Evolutionary conservation across 2,329 filamentous ascomycete species (phyloP).

Genomic region (Fonsecaea nubica): DNA sequence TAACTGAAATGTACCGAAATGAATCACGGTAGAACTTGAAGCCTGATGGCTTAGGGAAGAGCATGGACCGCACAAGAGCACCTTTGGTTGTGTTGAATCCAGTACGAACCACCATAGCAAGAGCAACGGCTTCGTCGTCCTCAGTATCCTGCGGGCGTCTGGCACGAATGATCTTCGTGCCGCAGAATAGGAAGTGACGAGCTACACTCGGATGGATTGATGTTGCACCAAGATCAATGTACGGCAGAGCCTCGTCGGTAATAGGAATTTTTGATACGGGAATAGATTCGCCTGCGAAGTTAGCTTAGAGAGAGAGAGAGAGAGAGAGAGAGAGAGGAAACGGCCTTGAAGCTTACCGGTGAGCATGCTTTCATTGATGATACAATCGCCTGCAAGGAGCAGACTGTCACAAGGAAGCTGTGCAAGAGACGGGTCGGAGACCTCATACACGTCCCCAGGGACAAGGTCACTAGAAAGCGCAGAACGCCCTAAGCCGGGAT

Average conservation of each 20-base stretch:
- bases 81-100: slow-evolving; percentile 99
- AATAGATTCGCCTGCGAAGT: slow-evolving; percentile 77
- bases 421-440: slow-evolving; percentile 87
- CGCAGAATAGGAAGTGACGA: slow-evolving; percentile 89
- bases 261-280: slow-evolving; percentile 92
- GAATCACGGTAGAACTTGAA: slow-evolving; percentile 99
- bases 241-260: slow-evolving; percentile 76
- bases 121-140: slow-evolving; percentile 84
- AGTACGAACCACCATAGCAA: slow-evolving; percentile 90
- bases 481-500: slow-evolving; percentile 69
- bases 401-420: slow-evolving; percentile 94
- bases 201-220: slow-evolving; percentile 83
- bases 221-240: slow-evolving; percentile 78
- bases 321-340: no score
- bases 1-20: slow-evolving; percentile 96
- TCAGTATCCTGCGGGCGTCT: slow-evolving; percentile 84
- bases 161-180: slow-evolving; percentile 92
- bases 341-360: slow-evolving; percentile 60
- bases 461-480: slow-evolving; percentile 86
- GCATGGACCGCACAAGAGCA: slow-evolving; percentile 92
- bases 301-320: background rate
- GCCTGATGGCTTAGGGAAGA: slow-evolving; percentile 96
- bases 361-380: slow-evolving; percentile 99
- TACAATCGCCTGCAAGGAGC: slow-evolving; percentile 90
- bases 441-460: slow-evolving; percentile 94